Evolutionary conservation across 2,329 filamentous ascomycete genomes (phyloP).

Genomic region (Fusarium napiforme): DNA sequence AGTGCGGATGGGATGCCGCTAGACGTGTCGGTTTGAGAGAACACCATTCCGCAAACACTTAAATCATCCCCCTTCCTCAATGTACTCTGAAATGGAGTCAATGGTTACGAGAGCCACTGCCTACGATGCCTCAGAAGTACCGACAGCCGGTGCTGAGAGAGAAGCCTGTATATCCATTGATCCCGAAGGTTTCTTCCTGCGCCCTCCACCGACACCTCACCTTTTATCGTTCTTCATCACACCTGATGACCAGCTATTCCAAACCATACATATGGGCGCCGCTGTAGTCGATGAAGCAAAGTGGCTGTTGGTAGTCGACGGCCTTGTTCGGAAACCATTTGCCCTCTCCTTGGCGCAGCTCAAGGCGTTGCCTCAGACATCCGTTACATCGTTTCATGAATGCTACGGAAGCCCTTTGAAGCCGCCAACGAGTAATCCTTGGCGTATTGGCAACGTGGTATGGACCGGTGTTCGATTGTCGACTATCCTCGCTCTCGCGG

Average conservation of each 20-base stretch:
- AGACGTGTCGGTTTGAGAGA: background rate
- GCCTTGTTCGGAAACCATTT: background rate
- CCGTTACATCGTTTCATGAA: conserved; percentile 15
- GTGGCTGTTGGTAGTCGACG: background rate
- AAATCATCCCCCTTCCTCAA: accelerated
- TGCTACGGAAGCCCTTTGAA: conserved; percentile 18
- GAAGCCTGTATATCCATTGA: background rate
- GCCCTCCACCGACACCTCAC: conserved; percentile 8
- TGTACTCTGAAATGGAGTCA: background rate
- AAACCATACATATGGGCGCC: conserved; percentile 21
- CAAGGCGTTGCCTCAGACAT: background rate
- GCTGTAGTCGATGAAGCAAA: background rate
- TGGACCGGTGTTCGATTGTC: conserved; percentile 8
- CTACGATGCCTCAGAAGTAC: accelerated
- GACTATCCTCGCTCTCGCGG: background rate
- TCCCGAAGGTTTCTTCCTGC: background rate
- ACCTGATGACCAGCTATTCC: background rate
- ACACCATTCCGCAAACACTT: too few species aligned
- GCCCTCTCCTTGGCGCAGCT: conserved; percentile 7
- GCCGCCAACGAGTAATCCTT: background rate
- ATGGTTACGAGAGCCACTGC: accelerated
- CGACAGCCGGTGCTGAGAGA: background rate
- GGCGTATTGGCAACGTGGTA: conserved; percentile 9
- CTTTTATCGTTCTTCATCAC: background rate
- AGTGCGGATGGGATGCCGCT: background rate